Conservation (phyloP, 306 rosid species). For the Hylodesmum podocarpum region DNA sequence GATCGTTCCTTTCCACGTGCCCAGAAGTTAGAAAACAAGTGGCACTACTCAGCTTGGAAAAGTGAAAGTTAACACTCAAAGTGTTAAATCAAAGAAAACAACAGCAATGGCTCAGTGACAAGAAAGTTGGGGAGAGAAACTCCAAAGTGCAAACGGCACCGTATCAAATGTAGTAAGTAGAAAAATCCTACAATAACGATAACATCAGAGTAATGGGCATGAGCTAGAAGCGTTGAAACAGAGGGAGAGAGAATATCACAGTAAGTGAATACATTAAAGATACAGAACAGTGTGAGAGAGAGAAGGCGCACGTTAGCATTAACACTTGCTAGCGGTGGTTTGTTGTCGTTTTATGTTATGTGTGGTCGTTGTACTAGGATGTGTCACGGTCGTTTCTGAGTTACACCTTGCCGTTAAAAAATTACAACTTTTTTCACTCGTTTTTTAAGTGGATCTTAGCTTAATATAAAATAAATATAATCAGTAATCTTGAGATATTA, state of each 20-base stretch:
- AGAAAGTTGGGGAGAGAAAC: not conserved
- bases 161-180: not conserved
- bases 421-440: no score
- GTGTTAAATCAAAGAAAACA: not conserved
- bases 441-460: no score
- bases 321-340: not conserved
- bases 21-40: conserved; percentile 17
- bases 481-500: no score
- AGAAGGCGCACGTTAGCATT: not conserved
- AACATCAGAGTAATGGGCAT: not conserved
- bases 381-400: not conserved
- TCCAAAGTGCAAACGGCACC: not conserved
- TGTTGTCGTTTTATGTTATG: not conserved
- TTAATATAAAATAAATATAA: no score
- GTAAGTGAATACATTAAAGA: not conserved
- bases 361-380: not conserved
- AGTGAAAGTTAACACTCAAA: conserved; percentile 7
- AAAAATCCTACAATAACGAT: not conserved
- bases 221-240: not conserved
- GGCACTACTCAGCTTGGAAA: conserved; percentile 5
- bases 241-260: not conserved
- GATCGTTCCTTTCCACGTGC: conserved; percentile 15
- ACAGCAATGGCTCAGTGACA: not conserved
- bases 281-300: not conserved
- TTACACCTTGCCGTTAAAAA: not conserved